Conservation (phyloP, 2,329 filamentous ascomycete species). For the Macrophomina phaseolina region DNA sequence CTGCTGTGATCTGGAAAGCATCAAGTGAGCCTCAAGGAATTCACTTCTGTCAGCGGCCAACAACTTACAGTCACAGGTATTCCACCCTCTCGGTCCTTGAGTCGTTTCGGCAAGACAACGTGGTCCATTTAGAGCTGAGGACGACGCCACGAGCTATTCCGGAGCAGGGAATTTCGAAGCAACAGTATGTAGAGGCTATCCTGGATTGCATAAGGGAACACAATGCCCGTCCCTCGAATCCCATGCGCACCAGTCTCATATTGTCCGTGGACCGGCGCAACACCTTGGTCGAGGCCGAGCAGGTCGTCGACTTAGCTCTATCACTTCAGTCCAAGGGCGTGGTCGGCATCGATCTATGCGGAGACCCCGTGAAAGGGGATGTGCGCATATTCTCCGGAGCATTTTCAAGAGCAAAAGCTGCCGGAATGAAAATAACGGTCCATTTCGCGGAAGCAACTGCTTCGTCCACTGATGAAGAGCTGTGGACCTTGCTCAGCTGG, state of each 20-base stretch:
- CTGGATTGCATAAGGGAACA: conserved; percentile 66
- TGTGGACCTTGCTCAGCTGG: conserved; percentile 69
- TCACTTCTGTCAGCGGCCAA: background rate
- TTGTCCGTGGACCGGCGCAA: conserved; percentile 76
- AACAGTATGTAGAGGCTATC: conserved; percentile 70
- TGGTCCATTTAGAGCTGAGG: conserved; percentile 78
- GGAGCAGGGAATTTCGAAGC: conserved; percentile 60
- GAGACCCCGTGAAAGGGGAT: conserved; percentile 70
- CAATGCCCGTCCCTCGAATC: conserved; percentile 43
- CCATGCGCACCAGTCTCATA: conserved; percentile 69
- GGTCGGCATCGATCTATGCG: conserved; percentile 79
- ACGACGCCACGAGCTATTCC: conserved; percentile 75
- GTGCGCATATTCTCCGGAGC: conserved; percentile 65
- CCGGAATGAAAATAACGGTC: conserved; percentile 69
- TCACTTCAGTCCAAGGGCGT: conserved; percentile 61
- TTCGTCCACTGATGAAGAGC: conserved; percentile 64
- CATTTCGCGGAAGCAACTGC: conserved; percentile 76
- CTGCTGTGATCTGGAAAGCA: conserved; percentile 65
- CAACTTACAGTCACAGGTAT: conserved; percentile 51
- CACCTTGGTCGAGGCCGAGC: conserved; percentile 62
- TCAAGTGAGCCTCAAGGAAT: conserved; percentile 59
- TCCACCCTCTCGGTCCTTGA: conserved; percentile 66
- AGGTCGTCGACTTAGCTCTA: conserved; percentile 68
- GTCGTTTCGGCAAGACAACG: conserved; percentile 70
- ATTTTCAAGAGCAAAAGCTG: conserved; percentile 62